Evolutionary conservation across 768 basidiomycete genomes (phyloP).

Genomic region (Leccinum imitatum): DNA sequence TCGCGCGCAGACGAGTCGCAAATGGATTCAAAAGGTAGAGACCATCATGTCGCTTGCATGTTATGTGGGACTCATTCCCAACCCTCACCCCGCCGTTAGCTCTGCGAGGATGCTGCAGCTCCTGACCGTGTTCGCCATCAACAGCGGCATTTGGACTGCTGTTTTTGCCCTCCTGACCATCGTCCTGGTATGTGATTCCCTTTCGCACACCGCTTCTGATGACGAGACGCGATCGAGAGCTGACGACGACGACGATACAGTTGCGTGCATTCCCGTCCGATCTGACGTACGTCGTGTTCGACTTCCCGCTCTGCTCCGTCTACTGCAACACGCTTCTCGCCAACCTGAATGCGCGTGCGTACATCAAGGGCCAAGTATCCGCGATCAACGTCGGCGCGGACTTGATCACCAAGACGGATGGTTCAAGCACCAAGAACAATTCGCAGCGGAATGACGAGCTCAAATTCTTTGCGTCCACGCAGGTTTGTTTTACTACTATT

Average conservation of each 20-base stretch:
- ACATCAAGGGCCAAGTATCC: constrained; percentile 1
- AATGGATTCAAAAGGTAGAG: constrained; percentile 3
- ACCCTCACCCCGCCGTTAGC: neutral
- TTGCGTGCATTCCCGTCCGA: neutral
- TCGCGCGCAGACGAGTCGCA: neutral
- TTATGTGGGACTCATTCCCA: neutral
- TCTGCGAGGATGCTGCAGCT: constrained; percentile 6
- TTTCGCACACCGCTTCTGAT: neutral
- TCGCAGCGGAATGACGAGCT: neutral
- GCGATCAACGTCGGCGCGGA: neutral
- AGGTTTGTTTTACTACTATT: neutral
- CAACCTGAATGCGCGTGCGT: constrained; percentile 6
- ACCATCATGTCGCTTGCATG: neutral
- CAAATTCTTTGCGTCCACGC: constrained; percentile 3
- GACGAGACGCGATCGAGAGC: neutral
- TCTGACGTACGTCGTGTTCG: constrained; percentile 2
- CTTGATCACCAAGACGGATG: neutral
- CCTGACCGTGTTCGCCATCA: constrained; percentile 7
- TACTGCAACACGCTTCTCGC: constrained; percentile 7
- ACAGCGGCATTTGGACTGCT: constrained; percentile 6
- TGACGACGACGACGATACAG: neutral
- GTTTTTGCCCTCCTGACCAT: constrained; percentile 1
- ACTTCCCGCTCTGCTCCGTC: constrained; percentile 3
- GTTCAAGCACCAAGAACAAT: neutral
- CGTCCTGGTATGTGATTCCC: neutral